Conservation (phyloP, 2,329 filamentous ascomycete species). For the Diaporthe caulivora region DNA sequence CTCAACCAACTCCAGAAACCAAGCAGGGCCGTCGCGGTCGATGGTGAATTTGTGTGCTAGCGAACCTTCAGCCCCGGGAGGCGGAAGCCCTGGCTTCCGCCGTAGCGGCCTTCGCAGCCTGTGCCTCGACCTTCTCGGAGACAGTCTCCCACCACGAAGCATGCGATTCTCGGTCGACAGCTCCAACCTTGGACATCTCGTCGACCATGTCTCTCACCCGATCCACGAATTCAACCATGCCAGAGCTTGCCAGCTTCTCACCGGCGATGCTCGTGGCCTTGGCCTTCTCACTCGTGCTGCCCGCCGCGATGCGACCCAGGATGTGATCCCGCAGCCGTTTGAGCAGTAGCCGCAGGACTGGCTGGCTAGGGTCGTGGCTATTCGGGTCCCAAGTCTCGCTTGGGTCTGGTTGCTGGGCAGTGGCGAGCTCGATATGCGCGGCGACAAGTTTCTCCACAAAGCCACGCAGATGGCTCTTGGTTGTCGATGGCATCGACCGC, state of each 20-base stretch:
- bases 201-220: constrained; percentile 78
- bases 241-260: constrained; percentile 77
- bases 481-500: constrained; percentile 73
- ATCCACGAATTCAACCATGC: constrained; percentile 79
- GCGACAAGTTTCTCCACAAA: constrained; percentile 68
- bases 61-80: background rate
- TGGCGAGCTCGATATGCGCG: constrained; percentile 57
- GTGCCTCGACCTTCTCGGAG: constrained; percentile 66
- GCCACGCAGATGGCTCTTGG: constrained; percentile 69
- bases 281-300: constrained; percentile 77
- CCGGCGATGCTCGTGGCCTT: constrained; percentile 76
- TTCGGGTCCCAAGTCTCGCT: constrained; percentile 35
- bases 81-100: background rate
- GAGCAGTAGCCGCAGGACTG: constrained; percentile 75
- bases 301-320: constrained; percentile 72
- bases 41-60: background rate
- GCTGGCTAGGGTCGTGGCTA: constrained; percentile 60
- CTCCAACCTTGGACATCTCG: constrained; percentile 72
- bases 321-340: constrained; percentile 77
- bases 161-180: constrained; percentile 77
- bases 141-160: constrained; percentile 78
- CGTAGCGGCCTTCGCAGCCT: constrained; percentile 42
- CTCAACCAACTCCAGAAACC: background rate
- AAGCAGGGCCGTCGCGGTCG: background rate
- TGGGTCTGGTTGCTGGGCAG: constrained; percentile 33